Percentiles rank a stretch among this genome's conserved stretches.
Evolutionary conservation across 331 rosid species (phyloP).

Genomic region (Phaseolus coccineus): DNA sequence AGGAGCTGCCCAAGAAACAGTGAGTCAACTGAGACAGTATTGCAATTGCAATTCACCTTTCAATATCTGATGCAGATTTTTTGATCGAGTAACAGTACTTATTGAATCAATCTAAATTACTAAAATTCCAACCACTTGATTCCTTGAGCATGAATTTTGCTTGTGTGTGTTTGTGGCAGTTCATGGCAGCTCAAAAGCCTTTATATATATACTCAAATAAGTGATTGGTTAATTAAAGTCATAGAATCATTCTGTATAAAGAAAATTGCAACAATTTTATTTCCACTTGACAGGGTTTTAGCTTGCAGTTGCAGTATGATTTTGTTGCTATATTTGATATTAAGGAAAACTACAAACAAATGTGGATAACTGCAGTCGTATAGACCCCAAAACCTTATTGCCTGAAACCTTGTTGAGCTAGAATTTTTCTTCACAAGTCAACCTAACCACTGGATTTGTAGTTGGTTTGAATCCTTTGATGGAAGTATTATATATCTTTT

Average conservation of each 20-base stretch:
- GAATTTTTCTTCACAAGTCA: background rate
- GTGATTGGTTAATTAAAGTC: background rate
- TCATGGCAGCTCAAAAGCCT: background rate
- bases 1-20: constrained; percentile 95
- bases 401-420: background rate
- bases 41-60: constrained; percentile 6
- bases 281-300: background rate
- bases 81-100: background rate
- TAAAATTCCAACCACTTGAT: constrained; percentile 4
- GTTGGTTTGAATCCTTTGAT: background rate
- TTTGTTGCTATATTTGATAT: background rate
- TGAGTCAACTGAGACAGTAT: constrained; percentile 48
- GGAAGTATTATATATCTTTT: background rate
- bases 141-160: background rate
- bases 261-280: background rate
- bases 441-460: background rate
- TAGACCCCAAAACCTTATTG: background rate
- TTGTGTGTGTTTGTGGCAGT: background rate
- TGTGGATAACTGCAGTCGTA: background rate
- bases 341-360: background rate
- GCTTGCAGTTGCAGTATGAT: background rate
- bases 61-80: constrained; percentile 36
- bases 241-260: background rate
- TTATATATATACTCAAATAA: background rate
- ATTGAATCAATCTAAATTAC: background rate